These are phyloP conservation scores for Phytophthora pini DNA, from an alignment of 352 stramenopile genomes.

Conservation along the genomic window DNA sequence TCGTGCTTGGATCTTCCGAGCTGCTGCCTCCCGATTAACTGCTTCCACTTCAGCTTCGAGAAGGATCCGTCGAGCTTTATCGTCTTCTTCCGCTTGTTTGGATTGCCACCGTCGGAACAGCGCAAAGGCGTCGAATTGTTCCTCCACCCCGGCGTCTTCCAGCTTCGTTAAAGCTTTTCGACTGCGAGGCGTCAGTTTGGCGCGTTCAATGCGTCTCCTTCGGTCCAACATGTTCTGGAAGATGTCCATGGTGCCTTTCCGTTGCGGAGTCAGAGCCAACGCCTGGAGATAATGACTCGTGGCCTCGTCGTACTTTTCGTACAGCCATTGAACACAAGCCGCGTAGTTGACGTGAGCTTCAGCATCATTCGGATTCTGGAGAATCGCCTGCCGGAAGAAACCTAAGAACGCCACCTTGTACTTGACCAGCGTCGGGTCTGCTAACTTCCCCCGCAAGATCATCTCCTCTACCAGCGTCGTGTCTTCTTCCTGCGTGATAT, in stretches of 20 bases:
- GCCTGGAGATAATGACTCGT: conserved; percentile 72
- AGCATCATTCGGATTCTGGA: conserved; percentile 62
- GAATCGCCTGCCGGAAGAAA: conserved; percentile 79
- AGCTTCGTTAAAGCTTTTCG: conserved; percentile 19
- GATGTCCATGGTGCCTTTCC: conserved; percentile 63
- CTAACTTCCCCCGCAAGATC: conserved; percentile 58
- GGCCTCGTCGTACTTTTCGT: conserved; percentile 65
- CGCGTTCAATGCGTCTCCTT: conserved; percentile 44
- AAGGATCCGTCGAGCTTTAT: conserved; percentile 35
- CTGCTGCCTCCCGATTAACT: conserved; percentile 35
- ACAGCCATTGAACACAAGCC: conserved; percentile 77
- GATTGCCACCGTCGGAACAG: conserved; percentile 77
- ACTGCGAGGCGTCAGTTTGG: conserved; percentile 34
- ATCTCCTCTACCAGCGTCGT: conserved; percentile 68
- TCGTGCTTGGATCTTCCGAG: conserved; percentile 68
- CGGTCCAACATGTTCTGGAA: conserved; percentile 83
- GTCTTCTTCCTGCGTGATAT: conserved; percentile 79
- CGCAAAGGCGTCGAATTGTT: conserved; percentile 68
- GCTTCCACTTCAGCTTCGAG: conserved; percentile 41
- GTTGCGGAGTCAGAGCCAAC: conserved; percentile 68
- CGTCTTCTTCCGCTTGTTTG: conserved; percentile 58
- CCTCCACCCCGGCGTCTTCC: conserved; percentile 43
- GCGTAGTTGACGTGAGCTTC: conserved; percentile 87
- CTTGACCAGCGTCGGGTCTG: conserved; percentile 61
- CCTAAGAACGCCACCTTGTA: conserved; percentile 83